phyloP scores from a whole-genome alignment of 2,329 filamentous ascomycete species.

The Ceratocystis papillata region DNA sequence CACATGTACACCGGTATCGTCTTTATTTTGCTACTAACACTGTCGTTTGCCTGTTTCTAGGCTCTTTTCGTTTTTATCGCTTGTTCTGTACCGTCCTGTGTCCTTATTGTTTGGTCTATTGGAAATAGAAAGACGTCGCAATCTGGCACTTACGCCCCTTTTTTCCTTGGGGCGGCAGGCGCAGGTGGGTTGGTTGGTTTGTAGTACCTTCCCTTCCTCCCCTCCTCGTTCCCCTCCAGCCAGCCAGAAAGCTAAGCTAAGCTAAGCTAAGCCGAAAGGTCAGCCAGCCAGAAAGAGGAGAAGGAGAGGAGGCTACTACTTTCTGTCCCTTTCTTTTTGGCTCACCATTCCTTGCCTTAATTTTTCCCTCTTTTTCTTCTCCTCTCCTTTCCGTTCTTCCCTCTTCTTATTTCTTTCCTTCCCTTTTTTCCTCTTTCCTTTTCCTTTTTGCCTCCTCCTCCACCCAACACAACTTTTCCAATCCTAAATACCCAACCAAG shows the following conservation, averaged over 20 bases:
- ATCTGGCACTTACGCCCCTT: constrained; percentile 7
- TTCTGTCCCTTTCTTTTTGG: constrained; percentile 12
- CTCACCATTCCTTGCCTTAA: constrained; percentile 12
- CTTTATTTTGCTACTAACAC: not conserved
- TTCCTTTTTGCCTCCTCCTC: constrained; percentile 6
- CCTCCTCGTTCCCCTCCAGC: not conserved
- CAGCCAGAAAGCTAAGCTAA: not conserved
- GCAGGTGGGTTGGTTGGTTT: not conserved
- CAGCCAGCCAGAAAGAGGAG: not conserved
- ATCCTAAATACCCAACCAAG: constrained; percentile 23
- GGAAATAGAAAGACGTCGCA: not conserved
- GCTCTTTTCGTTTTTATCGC: not conserved
- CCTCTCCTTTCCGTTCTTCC: constrained; percentile 9
- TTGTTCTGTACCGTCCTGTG: not conserved
- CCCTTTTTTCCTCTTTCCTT: constrained; percentile 14
- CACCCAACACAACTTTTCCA: constrained; percentile 19
- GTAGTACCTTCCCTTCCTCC: not conserved
- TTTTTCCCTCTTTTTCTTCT: constrained; percentile 17
- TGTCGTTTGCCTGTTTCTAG: not conserved
- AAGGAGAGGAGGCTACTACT: not conserved
- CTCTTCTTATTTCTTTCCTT: constrained; percentile 4
- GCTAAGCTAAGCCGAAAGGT: not conserved
- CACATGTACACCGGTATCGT: not conserved
- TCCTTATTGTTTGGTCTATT: not conserved
- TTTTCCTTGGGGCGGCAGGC: not conserved